These are phyloP conservation scores for Ogataea corticis DNA, from an alignment of 805 yeast genomes.

Conservation along the genomic window DNA sequence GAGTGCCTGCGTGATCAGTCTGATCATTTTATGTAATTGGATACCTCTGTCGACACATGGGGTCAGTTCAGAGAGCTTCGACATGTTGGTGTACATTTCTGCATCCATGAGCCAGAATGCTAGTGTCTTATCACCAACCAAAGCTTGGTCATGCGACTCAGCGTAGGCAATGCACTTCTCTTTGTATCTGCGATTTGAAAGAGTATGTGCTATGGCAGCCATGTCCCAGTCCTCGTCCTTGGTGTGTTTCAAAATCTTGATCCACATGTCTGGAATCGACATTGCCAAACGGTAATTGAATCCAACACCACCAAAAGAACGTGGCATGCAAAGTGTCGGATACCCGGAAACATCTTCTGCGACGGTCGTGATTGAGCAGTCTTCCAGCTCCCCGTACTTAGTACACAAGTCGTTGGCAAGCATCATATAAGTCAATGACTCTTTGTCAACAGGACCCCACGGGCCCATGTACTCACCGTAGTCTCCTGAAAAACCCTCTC, in stretches of 20 bases:
- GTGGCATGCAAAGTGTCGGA: slow-evolving; percentile 87
- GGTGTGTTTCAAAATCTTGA: slow-evolving; percentile 81
- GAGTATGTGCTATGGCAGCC: slow-evolving; percentile 73
- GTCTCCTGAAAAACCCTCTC: slow-evolving; percentile 86
- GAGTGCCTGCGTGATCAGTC: slow-evolving; percentile 82
- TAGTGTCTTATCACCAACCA: slow-evolving; percentile 93
- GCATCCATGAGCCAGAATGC: slow-evolving; percentile 99
- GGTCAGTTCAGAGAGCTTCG: slow-evolving; percentile 67
- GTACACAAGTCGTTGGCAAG: slow-evolving; percentile 80
- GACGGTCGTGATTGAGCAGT: slow-evolving; percentile 56
- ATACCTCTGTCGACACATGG: slow-evolving; percentile 86
- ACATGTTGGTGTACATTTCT: slow-evolving; percentile 97
- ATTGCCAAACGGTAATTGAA: slow-evolving; percentile 91
- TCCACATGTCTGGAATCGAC: slow-evolving; percentile 99
- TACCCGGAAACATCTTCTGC: slow-evolving; percentile 98
- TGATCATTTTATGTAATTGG: slow-evolving; percentile 86
- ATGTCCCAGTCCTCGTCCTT: slow-evolving; percentile 91
- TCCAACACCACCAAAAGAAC: slow-evolving; percentile 81
- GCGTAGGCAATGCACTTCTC: slow-evolving; percentile 91
- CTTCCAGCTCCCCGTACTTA: slow-evolving; percentile 41
- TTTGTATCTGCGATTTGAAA: slow-evolving; percentile 83
- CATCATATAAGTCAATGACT: slow-evolving; percentile 84
- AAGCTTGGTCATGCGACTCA: slow-evolving; percentile 96
- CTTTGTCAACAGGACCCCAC: slow-evolving; percentile 75
- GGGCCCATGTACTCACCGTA: slow-evolving; percentile 86